These are phyloP conservation scores for Macrocystidia cucumis DNA, from an alignment of 1,284 basidiomycete species.

Conservation along the genomic window DNA sequence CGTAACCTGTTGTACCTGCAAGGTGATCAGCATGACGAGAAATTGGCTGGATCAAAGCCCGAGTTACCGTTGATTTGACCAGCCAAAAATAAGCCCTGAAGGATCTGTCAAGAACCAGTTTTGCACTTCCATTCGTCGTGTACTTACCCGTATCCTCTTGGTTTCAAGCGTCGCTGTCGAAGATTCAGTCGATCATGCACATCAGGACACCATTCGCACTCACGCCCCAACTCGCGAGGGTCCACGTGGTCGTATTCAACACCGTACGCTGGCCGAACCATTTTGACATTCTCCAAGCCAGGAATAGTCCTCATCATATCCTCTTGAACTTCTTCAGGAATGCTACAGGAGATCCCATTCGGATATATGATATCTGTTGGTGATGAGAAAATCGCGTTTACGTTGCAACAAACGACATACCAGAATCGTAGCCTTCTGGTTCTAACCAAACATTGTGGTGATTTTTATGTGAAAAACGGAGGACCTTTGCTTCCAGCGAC, in stretches of 20 bases:
- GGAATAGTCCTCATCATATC: constrained; percentile 76
- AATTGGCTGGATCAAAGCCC: background rate
- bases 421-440: constrained; percentile 85
- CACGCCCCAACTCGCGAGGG: constrained; percentile 70
- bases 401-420: too few species aligned
- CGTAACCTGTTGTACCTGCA: constrained; percentile 81
- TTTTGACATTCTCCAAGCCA: constrained; percentile 77
- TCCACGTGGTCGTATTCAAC: constrained; percentile 94
- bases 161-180: constrained; percentile 73
- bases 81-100: constrained; percentile 74
- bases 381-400: too few species aligned
- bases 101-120: background rate
- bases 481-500: constrained; percentile 82
- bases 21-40: constrained; percentile 2
- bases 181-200: constrained; percentile 2
- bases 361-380: constrained; percentile 77
- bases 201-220: constrained; percentile 17
- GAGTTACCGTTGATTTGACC: constrained; percentile 76
- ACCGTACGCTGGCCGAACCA: constrained; percentile 82
- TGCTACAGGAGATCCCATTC: constrained; percentile 82
- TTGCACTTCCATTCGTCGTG: background rate
- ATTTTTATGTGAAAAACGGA: constrained; percentile 68
- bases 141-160: constrained; percentile 60
- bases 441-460: constrained; percentile 83
- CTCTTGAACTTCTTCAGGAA: constrained; percentile 80